phyloP scores from a whole-genome alignment of 1,139 yeast species.

The Magnusiomyces ingens region DNA sequence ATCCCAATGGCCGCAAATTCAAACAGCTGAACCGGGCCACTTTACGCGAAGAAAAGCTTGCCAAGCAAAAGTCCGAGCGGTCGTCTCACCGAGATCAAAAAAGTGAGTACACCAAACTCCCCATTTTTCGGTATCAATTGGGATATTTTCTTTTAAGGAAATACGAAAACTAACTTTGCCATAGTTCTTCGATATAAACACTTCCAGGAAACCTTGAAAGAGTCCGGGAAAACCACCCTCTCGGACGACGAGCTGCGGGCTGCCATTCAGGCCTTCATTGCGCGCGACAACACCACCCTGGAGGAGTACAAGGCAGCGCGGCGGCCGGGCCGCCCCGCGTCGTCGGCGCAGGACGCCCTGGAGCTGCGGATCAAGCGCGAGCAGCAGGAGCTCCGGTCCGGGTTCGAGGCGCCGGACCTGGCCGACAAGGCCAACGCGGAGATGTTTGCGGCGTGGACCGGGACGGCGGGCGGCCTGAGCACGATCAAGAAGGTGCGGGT shows the following conservation, averaged over 20 bases:
- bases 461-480: conserved; percentile 73
- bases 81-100: conserved; percentile 43
- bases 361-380: conserved; percentile 61
- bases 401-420: conserved; percentile 69
- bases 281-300: conserved; percentile 68
- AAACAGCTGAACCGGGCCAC: conserved; percentile 82
- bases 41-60: conserved; percentile 65
- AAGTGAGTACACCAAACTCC: conserved; percentile 12
- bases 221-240: conserved; percentile 36
- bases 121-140: not conserved
- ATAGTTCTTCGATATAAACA: conserved; percentile 48
- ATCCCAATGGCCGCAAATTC: conserved; percentile 84
- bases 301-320: conserved; percentile 50
- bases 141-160: not conserved
- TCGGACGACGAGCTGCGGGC: conserved; percentile 51
- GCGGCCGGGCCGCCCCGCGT: conserved; percentile 83
- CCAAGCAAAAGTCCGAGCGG: conserved; percentile 53
- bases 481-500: conserved; percentile 39
- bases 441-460: conserved; percentile 66
- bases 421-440: conserved; percentile 53
- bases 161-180: not conserved
- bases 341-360: conserved; percentile 58
- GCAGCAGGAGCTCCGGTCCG: conserved; percentile 53
- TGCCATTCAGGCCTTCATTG: conserved; percentile 45
- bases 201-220: conserved; percentile 55